Evolutionary conservation across 768 basidiomycete genomes (phyloP).

Genomic region (Boletellus emodensis): DNA sequence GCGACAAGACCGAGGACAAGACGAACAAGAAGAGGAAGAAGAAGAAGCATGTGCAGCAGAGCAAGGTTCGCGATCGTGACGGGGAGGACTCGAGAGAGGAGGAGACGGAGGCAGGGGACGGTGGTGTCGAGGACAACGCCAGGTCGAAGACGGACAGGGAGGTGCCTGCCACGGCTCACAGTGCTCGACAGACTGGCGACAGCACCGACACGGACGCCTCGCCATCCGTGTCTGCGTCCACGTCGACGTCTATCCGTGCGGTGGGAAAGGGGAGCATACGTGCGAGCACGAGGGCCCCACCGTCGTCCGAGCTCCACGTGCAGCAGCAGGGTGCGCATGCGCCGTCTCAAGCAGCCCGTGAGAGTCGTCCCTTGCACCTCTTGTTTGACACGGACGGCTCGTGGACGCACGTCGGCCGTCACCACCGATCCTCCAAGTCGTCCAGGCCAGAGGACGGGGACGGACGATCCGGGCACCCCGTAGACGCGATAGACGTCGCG

Average conservation of each 20-base stretch:
- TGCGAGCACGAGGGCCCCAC: constrained; percentile 4
- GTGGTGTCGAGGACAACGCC: background rate
- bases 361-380: constrained; percentile 11
- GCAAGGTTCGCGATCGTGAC: background rate
- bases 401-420: constrained; percentile 68
- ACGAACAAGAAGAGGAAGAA: constrained; percentile 31
- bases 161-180: background rate
- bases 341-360: constrained; percentile 11
- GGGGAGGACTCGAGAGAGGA: background rate
- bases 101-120: background rate
- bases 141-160: constrained; percentile 14
- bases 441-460: constrained; percentile 5
- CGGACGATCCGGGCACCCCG: constrained; percentile 5
- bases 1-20: constrained; percentile 38
- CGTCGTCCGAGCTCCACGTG: constrained; percentile 23
- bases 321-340: background rate
- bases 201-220: constrained; percentile 18
- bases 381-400: constrained; percentile 52
- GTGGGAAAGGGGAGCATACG: constrained; percentile 1
- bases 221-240: constrained; percentile 1
- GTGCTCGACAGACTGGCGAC: constrained; percentile 9
- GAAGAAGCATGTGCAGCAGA: constrained; percentile 14
- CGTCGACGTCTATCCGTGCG: background rate
- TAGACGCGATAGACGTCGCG: constrained; percentile 33
- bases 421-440: constrained; percentile 14